These are phyloP conservation scores for Ceratocystiopsis minuta DNA, from an alignment of 2,329 filamentous ascomycete species.

Conservation along the genomic window DNA sequence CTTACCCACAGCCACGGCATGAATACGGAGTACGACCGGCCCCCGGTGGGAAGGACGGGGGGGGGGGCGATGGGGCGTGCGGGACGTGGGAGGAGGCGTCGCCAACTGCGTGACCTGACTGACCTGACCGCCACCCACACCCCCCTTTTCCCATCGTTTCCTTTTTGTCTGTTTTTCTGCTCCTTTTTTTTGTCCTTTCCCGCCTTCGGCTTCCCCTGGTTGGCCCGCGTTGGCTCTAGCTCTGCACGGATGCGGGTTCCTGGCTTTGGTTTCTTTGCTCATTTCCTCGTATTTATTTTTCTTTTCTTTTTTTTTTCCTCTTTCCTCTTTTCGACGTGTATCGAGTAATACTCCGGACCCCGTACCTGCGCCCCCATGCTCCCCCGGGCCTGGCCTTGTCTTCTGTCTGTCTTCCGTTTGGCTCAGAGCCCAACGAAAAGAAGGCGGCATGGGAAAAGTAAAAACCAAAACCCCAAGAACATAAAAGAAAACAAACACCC, in stretches of 20 bases:
- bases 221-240: not conserved
- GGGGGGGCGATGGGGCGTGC: too few species aligned
- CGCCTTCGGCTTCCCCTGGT: too few species aligned
- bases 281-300: not conserved
- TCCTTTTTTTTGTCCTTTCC: too few species aligned
- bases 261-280: constrained; percentile 2
- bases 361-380: too few species aligned
- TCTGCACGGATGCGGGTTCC: constrained; percentile 8
- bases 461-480: not conserved
- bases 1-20: not conserved
- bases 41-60: too few species aligned
- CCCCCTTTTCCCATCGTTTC: not conserved
- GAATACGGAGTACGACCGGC: too few species aligned
- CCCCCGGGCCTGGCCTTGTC: too few species aligned
- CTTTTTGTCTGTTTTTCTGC: too few species aligned
- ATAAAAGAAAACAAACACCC: not conserved
- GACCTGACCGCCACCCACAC: not conserved
- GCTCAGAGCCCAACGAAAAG: too few species aligned
- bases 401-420: not conserved
- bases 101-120: too few species aligned
- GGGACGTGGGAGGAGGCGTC: too few species aligned
- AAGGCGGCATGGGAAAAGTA: too few species aligned
- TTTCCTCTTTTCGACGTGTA: not conserved
- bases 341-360: not conserved
- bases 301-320: not conserved